A percentile compares a stretch with the other conserved stretches of the same genome.
phyloP scores from a whole-genome alignment of 225 moss, liverwort and hornwort species.

The Climacium dendroides region DNA sequence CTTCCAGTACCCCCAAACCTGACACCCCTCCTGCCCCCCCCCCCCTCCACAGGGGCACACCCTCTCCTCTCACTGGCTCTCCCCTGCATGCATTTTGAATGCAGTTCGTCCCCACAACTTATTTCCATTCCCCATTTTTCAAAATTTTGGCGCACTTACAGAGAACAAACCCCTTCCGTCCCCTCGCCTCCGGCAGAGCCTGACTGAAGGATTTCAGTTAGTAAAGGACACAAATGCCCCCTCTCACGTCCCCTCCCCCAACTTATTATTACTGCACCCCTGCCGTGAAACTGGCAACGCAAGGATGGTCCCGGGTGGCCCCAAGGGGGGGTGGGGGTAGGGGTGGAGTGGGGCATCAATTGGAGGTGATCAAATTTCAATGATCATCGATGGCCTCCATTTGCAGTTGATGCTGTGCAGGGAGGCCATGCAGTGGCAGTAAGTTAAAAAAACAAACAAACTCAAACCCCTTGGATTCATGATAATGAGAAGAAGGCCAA shows the following conservation, averaged over 20 bases:
- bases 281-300: background rate
- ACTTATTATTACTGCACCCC: background rate
- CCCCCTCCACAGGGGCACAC: background rate
- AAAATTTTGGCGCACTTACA: background rate
- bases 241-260: too few species aligned
- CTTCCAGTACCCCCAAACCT: background rate
- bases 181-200: too few species aligned
- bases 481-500: background rate
- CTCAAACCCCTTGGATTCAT: too few species aligned
- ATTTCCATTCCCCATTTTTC: background rate
- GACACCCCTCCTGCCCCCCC: too few species aligned
- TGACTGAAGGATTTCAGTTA: slow-evolving; percentile 3
- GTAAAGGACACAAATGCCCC: too few species aligned
- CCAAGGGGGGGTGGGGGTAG: too few species aligned
- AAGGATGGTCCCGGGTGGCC: too few species aligned
- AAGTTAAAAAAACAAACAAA: too few species aligned
- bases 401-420: background rate
- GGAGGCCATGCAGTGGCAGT: background rate
- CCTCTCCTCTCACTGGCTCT: background rate
- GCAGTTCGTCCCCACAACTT: background rate
- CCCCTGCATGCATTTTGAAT: background rate
- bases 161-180: background rate
- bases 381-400: background rate
- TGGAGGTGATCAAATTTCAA: background rate
- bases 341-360: background rate